A percentile compares a stretch with the other conserved stretches of the same genome.
Conservation (phyloP, 2,329 filamentous ascomycete genomes). For the Pestalotiopsis sp. region DNA sequence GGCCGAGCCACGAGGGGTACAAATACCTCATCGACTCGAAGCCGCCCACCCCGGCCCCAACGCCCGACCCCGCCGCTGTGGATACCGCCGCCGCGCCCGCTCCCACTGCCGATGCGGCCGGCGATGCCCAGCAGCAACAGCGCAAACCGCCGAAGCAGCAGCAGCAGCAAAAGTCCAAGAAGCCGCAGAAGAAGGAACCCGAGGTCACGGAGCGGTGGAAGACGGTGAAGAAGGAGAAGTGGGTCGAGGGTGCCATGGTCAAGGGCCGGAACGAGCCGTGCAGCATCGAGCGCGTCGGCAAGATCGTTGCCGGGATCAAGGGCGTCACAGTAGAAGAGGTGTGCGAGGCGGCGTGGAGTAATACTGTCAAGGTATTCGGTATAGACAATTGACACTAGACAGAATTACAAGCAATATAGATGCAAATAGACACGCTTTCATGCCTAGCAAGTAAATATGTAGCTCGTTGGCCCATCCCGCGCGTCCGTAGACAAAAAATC, state of each 20-base stretch:
- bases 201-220: slow-evolving; percentile 75
- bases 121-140: slow-evolving; percentile 16
- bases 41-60: slow-evolving; percentile 12
- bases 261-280: slow-evolving; percentile 95
- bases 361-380: slow-evolving; percentile 79
- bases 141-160: slow-evolving; percentile 12
- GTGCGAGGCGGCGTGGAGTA: slow-evolving; percentile 82
- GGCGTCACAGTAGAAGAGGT: slow-evolving; percentile 78
- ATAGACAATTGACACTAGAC: slow-evolving; percentile 51
- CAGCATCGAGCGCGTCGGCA: slow-evolving; percentile 83
- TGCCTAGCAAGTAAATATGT: not conserved
- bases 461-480: not conserved
- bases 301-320: slow-evolving; percentile 85
- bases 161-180: slow-evolving; percentile 32
- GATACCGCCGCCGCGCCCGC: not conserved
- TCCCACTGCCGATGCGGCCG: slow-evolving; percentile 8
- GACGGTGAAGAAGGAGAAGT: slow-evolving; percentile 94
- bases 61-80: slow-evolving; percentile 11
- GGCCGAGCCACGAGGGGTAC: slow-evolving; percentile 83
- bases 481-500: not conserved
- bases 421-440: not conserved
- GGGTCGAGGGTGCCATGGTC: slow-evolving; percentile 83
- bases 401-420: not conserved
- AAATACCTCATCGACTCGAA: slow-evolving; percentile 58
- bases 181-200: slow-evolving; percentile 59